Conservation (phyloP, 495 filamentous ascomycete species). For the Sporormia fimetaria region DNA sequence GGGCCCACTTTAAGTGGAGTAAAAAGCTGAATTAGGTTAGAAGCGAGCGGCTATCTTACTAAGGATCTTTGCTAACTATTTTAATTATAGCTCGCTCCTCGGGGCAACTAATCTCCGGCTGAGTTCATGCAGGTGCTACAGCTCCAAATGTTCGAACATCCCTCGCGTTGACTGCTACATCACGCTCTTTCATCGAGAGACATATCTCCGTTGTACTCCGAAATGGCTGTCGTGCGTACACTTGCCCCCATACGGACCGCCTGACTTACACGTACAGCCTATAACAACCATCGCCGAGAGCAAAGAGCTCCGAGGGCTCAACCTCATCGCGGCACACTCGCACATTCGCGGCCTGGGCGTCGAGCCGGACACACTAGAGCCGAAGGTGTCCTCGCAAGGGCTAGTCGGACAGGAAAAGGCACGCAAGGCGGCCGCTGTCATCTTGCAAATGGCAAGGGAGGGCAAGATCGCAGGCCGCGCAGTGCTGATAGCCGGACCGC, state of each 20-base stretch:
- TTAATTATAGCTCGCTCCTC: too few species aligned
- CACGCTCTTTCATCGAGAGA: too few species aligned
- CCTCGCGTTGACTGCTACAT: too few species aligned
- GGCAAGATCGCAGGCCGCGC: constrained; percentile 96
- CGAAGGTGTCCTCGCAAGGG: constrained; percentile 78
- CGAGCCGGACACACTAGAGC: constrained; percentile 81
- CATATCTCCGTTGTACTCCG: not conserved
- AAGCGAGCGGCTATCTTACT: too few species aligned
- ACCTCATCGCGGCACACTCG: constrained; percentile 95
- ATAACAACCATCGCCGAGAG: constrained; percentile 89
- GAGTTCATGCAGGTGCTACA: too few species aligned
- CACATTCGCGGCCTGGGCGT: constrained; percentile 95
- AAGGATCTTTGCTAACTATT: too few species aligned
- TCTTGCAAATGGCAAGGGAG: constrained; percentile 96
- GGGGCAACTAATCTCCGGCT: too few species aligned
- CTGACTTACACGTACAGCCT: constrained; percentile 44
- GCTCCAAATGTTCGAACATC: too few species aligned
- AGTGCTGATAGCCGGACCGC: constrained; percentile 89
- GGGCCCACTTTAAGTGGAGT: too few species aligned
- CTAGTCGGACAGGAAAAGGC: constrained; percentile 94
- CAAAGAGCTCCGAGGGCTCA: constrained; percentile 86
- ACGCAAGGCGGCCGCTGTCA: constrained; percentile 87
- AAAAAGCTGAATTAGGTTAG: too few species aligned
- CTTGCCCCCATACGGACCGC: constrained; percentile 22
- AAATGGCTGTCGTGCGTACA: constrained; percentile 20